Base-by-base conservation (phyloP, 331 rosid species). In the Quercus tomentella region DNA sequence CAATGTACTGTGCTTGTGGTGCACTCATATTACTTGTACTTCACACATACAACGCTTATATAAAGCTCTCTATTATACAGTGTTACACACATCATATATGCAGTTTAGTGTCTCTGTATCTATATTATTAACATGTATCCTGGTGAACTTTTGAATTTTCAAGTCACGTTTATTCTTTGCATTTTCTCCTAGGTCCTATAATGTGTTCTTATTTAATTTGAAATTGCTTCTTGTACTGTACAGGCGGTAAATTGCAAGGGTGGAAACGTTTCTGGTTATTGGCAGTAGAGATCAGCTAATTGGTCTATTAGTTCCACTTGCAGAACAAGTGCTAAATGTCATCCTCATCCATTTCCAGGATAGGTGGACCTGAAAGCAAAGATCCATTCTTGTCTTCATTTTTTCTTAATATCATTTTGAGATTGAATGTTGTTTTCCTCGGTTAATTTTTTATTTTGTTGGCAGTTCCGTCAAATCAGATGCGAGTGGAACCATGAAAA, bases 221-320 rank as follows among this genome's bases (percentile, higher is more conserved):
- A 56, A 61, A 37, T 66, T 31, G 15, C 28, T 21, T 20, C 62
- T 22, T 35, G 12, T 86, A 26, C 85, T 80, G 75, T 77, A 21
- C 90, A 95, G 99, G 97, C 89, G 97, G 80, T 89, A 90, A 78
- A 80, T 89, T 65, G 97, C 96, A 18, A 91, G 91, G 99, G 89
- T 91, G 56, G 98, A 92, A 82, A 91, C 93, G 97, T 92, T 97
- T 77, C 91, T 89, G 73, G 90, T 90, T 85, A 92, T 92, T 76
- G 92, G 94, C 77, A 86, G 81, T 61, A 85, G 90, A 75, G 97
- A 89, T 79, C 92, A 90, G 82, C 81, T 93, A 67, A 85, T 95
- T 76, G 73, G 82, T 76, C 80, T 92, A 51, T 76, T 90, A 81
- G n/a, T 92, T 67, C 96, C 97, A 2, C 89, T 92, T 6, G 86